These are phyloP conservation scores for Septoria linicola DNA, from an alignment of 2,329 filamentous ascomycete genomes.

Conservation along the genomic window DNA sequence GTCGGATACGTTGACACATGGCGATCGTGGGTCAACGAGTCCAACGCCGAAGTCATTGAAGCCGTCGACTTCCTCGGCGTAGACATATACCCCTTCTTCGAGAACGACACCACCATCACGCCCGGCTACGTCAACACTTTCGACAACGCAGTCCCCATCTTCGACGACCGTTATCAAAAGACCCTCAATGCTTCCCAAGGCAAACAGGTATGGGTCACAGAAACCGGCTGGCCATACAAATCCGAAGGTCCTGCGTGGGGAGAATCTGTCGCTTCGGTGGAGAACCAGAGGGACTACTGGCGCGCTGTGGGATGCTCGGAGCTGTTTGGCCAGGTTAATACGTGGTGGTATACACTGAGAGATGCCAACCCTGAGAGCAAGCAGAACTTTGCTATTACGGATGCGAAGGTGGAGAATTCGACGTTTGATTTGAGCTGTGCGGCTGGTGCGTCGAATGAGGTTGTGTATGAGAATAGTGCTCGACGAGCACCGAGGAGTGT, in stretches of 20 bases:
- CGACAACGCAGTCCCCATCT: slow-evolving; percentile 65
- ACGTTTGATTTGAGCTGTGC: slow-evolving; percentile 9
- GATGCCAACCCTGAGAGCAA: slow-evolving; percentile 12
- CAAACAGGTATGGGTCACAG: slow-evolving; percentile 78
- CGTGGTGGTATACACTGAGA: slow-evolving; percentile 67
- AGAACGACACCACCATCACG: slow-evolving; percentile 54
- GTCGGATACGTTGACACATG: slow-evolving; percentile 90
- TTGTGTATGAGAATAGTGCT: no score
- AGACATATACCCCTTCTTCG: slow-evolving; percentile 71
- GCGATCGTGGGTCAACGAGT: slow-evolving; percentile 67
- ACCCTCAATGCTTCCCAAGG: slow-evolving; percentile 60
- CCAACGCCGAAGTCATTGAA: slow-evolving; percentile 69
- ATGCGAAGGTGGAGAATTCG: slow-evolving; percentile 2
- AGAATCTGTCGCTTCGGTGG: slow-evolving; percentile 59
- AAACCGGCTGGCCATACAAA: slow-evolving; percentile 81
- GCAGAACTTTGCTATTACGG: slow-evolving; percentile 16
- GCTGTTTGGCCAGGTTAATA: slow-evolving; percentile 59
- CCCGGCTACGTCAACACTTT: slow-evolving; percentile 54
- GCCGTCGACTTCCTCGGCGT: slow-evolving; percentile 77
- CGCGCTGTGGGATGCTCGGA: slow-evolving; percentile 68
- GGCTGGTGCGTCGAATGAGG: background rate
- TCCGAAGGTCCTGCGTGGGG: slow-evolving; percentile 60
- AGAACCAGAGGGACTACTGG: slow-evolving; percentile 78
- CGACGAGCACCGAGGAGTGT: no score
- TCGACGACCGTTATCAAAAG: slow-evolving; percentile 63